These are phyloP conservation scores for Truncatella angustata DNA, from an alignment of 2,329 filamentous ascomycete species.

Conservation along the genomic window DNA sequence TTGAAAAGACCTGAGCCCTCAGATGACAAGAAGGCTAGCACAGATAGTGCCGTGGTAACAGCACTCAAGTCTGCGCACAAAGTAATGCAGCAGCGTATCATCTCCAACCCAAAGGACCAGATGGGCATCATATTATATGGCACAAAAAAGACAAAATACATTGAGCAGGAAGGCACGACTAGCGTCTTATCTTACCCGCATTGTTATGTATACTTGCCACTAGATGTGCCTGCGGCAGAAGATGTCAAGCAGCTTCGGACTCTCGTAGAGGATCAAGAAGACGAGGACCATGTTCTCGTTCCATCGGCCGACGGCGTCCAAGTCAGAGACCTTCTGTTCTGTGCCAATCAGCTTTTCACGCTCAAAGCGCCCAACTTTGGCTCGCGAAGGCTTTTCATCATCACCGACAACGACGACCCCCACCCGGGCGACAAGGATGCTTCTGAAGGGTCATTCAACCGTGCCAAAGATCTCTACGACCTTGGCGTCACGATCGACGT, in stretches of 20 bases:
- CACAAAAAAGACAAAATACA: conserved; percentile 79
- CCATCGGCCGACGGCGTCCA: conserved; percentile 68
- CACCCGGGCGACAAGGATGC: conserved; percentile 70
- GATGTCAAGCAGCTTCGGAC: conserved; percentile 79
- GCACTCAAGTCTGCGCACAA: conserved; percentile 92
- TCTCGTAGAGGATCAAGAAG: conserved; percentile 76
- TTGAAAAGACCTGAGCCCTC: conserved; percentile 62
- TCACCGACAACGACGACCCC: conserved; percentile 91
- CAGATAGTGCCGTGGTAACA: conserved; percentile 75
- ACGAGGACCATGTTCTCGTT: conserved; percentile 65
- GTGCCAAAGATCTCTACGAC: conserved; percentile 94
- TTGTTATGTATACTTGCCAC: conserved; percentile 86
- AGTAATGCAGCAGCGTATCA: conserved; percentile 97
- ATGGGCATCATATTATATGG: conserved; percentile 94
- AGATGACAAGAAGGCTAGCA: conserved; percentile 72
- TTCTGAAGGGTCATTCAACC: conserved; percentile 74
- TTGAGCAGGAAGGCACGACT: conserved; percentile 59
- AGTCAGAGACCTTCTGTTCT: conserved; percentile 90
- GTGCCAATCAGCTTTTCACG: conserved; percentile 94
- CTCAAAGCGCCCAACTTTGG: conserved; percentile 93
- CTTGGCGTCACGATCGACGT: conserved; percentile 88
- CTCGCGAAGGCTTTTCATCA: conserved; percentile 88
- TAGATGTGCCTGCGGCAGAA: conserved; percentile 81
- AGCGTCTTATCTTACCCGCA: conserved; percentile 73
- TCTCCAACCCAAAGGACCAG: conserved; percentile 94